Evolutionary conservation across 164 flowering plant species (phyloP), one percentile per base, ranked within the genome.

Genomic region (Vitis labrusca): DNA sequence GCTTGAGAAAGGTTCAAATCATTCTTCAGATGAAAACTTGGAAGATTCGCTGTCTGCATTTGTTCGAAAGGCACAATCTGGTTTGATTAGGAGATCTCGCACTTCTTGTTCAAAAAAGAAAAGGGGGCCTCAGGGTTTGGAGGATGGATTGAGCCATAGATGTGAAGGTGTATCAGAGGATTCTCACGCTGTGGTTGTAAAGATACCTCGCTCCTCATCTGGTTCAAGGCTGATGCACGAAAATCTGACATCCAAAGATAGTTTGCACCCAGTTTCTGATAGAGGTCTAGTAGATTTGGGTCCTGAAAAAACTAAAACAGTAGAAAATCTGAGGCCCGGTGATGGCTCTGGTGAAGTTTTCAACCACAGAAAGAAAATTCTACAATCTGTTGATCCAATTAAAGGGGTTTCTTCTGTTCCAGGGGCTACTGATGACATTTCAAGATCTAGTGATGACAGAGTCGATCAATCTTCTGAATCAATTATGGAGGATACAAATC

Each of bases 1-100:
- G 56, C 50, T 59, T 61, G 77, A 59, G 63, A 68, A 59, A 55
- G 73, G 68, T 57, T 23, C 67, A 29, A 64, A 10, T 59, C 61
- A 51, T 8, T 73, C 73, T 14, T 74, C 73, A 1, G 83, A 76
- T 73, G 82, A 73, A 23, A 72, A 48, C 59, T 62, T 79, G 52
- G 85, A 80, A 27, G 85, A 76, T 58, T 81, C 87, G 4, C 64
- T 88, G 16, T 79, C 89, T 50, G 65, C 76, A 10, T 76, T 80
- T 75, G 54, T 85, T 49, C 77, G 57, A 65, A 87, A 81, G 77
- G 75, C 77, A 51, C 89, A 82, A 53, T 66, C 85, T 71, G 79
- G 83, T 63, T 69, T 44, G 17, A 50, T 30, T 27, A 80, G 69
- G 74, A 87, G 81, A 65, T 63, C 80, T 23, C 72, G 58, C 10